Evolutionary conservation across 306 rosid genomes (phyloP), one percentile per base, ranked within the genome.

Genomic region (Dryas alaskensis): DNA sequence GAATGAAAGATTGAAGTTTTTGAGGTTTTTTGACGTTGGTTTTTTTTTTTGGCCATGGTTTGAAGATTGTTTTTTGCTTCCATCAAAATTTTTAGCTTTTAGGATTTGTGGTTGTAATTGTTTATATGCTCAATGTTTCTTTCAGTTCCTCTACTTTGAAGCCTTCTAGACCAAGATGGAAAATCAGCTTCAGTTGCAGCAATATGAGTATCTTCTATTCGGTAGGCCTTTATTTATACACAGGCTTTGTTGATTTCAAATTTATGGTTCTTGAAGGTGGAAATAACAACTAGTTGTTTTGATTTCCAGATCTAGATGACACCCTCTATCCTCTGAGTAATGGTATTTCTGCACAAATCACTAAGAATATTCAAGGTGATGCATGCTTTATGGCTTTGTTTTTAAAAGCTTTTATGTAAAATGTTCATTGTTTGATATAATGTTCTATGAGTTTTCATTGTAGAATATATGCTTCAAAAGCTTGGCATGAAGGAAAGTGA

Each of bases 221-320:
- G 98, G 97, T 93, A 77, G 65, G 78, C 54, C 44, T 58, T 72
- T 37, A 51, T 16, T 64, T 52, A 4, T 45, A 11, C 6, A 25
- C 25, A 40, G 4, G 51, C 37, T 44, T 54, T 72, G 6, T 63
- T 16, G 43, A 8, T 45, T 55, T 50, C 7, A 7, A 74, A 47
- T 55, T 76, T 76, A 12, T 51, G 52, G 4, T 63, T 2, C 12
- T 70, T 25, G 16, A 13, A 12, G 49, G 6, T 2, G 57, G 61
- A 48, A 3, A 22, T 78, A 25, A 25, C 47, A 44, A 44, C 31
- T 42, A 9, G 22, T 40, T 85, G n/a, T 57, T 39, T 11, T 81
- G 44, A 11, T 74, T 76, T 85, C 60, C 84, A 93, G 98, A 93
- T 83, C 70, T 93, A 73, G 98, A 93, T 83, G 98, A 93, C 85